Conservation (phyloP, 345 rosid species). For the Odontarrhena argentea region DNA sequence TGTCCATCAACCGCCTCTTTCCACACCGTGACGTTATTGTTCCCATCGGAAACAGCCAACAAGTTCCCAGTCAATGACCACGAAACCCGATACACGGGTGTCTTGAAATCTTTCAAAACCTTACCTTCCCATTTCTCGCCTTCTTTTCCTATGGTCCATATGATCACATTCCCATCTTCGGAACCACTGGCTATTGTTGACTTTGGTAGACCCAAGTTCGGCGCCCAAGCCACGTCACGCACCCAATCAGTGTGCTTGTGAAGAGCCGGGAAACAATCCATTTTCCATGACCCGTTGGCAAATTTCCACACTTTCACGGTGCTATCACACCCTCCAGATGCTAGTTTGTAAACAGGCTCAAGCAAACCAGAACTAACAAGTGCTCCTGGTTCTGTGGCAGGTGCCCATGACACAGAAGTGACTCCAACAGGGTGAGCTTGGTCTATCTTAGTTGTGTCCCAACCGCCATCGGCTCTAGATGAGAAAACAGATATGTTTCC, state of each 20-base stretch:
- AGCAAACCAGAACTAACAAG: conserved; percentile 53
- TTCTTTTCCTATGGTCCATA: conserved; percentile 61
- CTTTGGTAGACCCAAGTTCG: conserved; percentile 65
- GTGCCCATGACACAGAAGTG: conserved; percentile 71
- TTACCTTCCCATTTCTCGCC: conserved; percentile 66
- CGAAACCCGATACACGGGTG: conserved; percentile 62
- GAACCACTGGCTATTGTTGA: conserved; percentile 68
- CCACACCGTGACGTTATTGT: conserved; percentile 59
- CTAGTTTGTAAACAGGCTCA: conserved; percentile 61
- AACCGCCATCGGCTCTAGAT: conserved; percentile 58
- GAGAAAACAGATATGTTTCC: conserved; percentile 65
- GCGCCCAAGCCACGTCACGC: conserved; percentile 76
- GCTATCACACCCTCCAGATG: conserved; percentile 64
- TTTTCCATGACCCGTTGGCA: conserved; percentile 56
- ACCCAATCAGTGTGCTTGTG: conserved; percentile 69
- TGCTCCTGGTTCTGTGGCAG: conserved; percentile 59
- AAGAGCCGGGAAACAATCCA: conserved; percentile 66
- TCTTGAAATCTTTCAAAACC: conserved; percentile 61
- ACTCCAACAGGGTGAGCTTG: conserved; percentile 75
- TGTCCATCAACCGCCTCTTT: conserved; percentile 64
- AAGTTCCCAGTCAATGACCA: conserved; percentile 69
- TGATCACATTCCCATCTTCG: conserved; percentile 63
- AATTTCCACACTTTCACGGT: conserved; percentile 67
- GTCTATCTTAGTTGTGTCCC: conserved; percentile 61
- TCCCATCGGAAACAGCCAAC: conserved; percentile 62